Conservation (phyloP, 2,329 filamentous ascomycete genomes). For the Diaporthe nobilis region DNA sequence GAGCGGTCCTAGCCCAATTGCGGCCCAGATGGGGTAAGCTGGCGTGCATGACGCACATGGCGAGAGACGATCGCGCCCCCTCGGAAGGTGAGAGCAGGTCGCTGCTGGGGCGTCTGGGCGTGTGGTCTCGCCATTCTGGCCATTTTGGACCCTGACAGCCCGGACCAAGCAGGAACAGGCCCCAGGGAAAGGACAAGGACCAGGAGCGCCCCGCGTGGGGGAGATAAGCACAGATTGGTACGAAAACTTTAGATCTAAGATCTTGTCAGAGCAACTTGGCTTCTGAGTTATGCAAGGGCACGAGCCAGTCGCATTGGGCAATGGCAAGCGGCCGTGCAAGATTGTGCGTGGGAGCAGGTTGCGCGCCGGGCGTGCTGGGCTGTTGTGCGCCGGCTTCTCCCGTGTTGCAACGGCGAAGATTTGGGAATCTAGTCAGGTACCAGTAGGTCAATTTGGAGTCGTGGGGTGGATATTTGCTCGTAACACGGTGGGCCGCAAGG, state of each 20-base stretch:
- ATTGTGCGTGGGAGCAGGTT: constrained; percentile 15
- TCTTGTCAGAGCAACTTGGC: constrained; percentile 41
- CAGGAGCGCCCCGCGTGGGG: constrained; percentile 40
- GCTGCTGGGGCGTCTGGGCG: constrained; percentile 2
- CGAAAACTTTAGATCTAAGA: constrained; percentile 41
- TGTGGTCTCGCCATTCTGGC: constrained; percentile 15
- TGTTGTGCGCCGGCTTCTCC: constrained; percentile 22
- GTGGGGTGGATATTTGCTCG: constrained; percentile 34
- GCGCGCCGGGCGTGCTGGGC: not conserved
- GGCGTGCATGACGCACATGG: constrained; percentile 38
- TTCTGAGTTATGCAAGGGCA: constrained; percentile 3
- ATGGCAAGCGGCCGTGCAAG: not conserved
- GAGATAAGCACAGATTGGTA: constrained; percentile 33
- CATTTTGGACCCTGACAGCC: constrained; percentile 28
- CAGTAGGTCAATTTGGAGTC: constrained; percentile 23
- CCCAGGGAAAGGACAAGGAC: constrained; percentile 21
- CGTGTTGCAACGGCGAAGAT: not conserved
- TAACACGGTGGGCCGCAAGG: constrained; percentile 37
- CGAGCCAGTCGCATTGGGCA: constrained; percentile 14
- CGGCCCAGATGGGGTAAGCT: constrained; percentile 27
- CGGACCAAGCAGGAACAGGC: not conserved
- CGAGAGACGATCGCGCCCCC: constrained; percentile 25
- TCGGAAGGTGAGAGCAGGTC: not conserved
- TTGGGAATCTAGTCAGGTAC: constrained; percentile 13
- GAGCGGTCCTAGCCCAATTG: constrained; percentile 16